Evolutionary conservation across 768 basidiomycete genomes (phyloP).

Genomic region (Russula emetica): DNA sequence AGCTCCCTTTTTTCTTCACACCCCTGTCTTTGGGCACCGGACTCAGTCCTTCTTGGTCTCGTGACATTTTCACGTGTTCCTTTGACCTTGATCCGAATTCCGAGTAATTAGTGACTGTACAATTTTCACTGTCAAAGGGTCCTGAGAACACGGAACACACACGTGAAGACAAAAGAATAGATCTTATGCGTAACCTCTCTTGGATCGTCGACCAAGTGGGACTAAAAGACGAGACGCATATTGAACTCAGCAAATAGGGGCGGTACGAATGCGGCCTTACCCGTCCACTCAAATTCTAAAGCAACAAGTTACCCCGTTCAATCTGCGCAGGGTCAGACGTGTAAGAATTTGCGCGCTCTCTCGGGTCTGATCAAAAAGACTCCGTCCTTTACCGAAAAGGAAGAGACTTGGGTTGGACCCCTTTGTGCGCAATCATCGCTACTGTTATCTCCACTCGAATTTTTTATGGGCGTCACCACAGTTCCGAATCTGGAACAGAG

Average conservation of each 20-base stretch:
- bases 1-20: not conserved
- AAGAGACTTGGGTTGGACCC: not conserved
- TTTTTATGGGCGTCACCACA: conserved; percentile 1
- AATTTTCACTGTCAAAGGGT: not conserved
- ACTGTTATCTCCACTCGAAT: conserved; percentile 10
- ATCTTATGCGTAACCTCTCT: not conserved
- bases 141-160: not conserved
- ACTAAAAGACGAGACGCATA: not conserved
- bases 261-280: conserved; percentile 14
- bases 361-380: not conserved
- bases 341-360: conserved; percentile 1
- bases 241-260: conserved; percentile 6
- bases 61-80: not conserved
- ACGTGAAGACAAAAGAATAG: not conserved
- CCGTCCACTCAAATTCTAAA: not conserved
- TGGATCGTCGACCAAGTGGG: not conserved
- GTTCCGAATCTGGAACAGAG: conserved; percentile 19
- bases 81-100: not conserved
- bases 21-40: not conserved
- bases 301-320: not conserved
- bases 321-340: conserved; percentile 10
- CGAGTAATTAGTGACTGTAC: not conserved
- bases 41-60: not conserved
- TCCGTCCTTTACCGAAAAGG: conserved; percentile 5
- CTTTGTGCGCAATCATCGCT: not conserved